A percentile compares a stretch with the other conserved stretches of the same genome.
phyloP scores from a whole-genome alignment of 495 filamentous ascomycete species.

The Xylaria bambusicola region DNA sequence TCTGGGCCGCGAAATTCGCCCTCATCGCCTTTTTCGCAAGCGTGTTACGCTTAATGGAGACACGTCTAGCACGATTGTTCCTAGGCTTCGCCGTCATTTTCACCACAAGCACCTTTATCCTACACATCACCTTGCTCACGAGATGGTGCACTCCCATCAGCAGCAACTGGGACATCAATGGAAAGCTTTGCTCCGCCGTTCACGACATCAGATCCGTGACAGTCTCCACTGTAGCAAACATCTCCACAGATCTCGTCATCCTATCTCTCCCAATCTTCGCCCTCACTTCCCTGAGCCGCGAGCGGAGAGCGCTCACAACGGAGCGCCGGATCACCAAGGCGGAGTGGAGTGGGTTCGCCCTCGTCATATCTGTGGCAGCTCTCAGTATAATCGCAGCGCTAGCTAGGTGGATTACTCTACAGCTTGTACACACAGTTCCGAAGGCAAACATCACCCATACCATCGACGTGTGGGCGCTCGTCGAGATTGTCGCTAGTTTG shows the following conservation, averaged over 20 bases:
- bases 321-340: slow-evolving; percentile 24
- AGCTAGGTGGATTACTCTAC: slow-evolving; percentile 32
- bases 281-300: slow-evolving; percentile 10
- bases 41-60: slow-evolving; percentile 29
- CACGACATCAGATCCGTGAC: slow-evolving; percentile 35
- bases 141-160: slow-evolving; percentile 37
- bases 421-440: slow-evolving; percentile 30
- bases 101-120: slow-evolving; percentile 33
- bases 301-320: slow-evolving; percentile 16
- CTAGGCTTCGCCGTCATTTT: slow-evolving; percentile 28
- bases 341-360: slow-evolving; percentile 31
- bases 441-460: slow-evolving; percentile 38
- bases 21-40: slow-evolving; percentile 38
- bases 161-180: slow-evolving; percentile 34
- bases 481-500: slow-evolving; percentile 35
- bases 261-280: slow-evolving; percentile 20
- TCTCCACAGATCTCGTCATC: slow-evolving; percentile 22
- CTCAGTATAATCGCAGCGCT: slow-evolving; percentile 38
- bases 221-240: slow-evolving; percentile 23
- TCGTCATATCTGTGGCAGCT: slow-evolving; percentile 38
- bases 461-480: slow-evolving; percentile 40
- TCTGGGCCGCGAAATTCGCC: slow-evolving; percentile 37
- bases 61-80: slow-evolving; percentile 18
- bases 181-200: slow-evolving; percentile 37
- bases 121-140: slow-evolving; percentile 36